Evolutionary conservation across 805 yeast species (phyloP).

Genomic region (Candida tallmaniae): DNA sequence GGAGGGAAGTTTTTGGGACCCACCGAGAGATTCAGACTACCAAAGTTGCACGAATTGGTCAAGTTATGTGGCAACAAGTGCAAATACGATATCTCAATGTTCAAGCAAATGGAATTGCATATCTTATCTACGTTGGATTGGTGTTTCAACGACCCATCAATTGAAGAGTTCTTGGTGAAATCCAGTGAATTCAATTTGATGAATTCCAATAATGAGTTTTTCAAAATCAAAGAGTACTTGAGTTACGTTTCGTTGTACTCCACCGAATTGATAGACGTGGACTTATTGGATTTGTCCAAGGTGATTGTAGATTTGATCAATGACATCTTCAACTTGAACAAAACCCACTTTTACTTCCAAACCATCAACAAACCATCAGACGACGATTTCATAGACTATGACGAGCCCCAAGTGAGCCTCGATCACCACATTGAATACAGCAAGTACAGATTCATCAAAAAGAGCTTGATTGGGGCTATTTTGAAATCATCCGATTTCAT

Average conservation of each 20-base stretch:
- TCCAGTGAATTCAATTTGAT: conserved; percentile 32
- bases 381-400: background rate
- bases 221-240: conserved; percentile 46
- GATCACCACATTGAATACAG: conserved; percentile 11
- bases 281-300: conserved; percentile 23
- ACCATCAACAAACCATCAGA: conserved; percentile 14
- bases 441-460: conserved; percentile 21
- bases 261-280: conserved; percentile 37
- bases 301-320: conserved; percentile 30
- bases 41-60: conserved; percentile 67
- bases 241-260: conserved; percentile 48
- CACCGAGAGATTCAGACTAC: conserved; percentile 70
- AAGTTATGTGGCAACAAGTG: conserved; percentile 63
- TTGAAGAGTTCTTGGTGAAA: conserved; percentile 33
- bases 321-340: conserved; percentile 21
- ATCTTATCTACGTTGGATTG: conserved; percentile 48
- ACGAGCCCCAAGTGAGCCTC: background rate
- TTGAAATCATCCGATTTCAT: conserved; percentile 25
- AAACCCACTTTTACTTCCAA: conserved; percentile 20
- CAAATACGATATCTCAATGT: conserved; percentile 43
- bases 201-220: conserved; percentile 25
- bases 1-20: conserved; percentile 66
- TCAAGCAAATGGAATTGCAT: conserved; percentile 61
- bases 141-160: conserved; percentile 60
- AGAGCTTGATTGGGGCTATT: conserved; percentile 22